Evolutionary conservation across 305 asterid species (phyloP), one percentile per base, ranked within the genome.

Genomic region (Fraxinus paxiana): DNA sequence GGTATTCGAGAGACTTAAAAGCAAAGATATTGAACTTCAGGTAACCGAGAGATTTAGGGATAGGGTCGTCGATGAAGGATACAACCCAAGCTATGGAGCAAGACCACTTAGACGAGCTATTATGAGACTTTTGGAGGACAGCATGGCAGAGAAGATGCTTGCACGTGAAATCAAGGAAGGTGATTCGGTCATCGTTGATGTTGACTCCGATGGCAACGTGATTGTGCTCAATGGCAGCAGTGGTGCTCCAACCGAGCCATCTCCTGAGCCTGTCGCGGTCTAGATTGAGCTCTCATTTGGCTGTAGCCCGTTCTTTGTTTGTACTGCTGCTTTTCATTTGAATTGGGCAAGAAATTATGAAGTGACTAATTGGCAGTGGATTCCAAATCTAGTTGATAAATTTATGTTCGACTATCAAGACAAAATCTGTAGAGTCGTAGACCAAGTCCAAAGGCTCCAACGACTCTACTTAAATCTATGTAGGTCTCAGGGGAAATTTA

Each of bases 141-240:
- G 97, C 88, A 90, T 94, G 94, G 99, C 99, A 0, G 98, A 95
- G 90, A 95, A 93, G 90, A 91, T 94, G 93, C 97, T 95, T 5
- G 89, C 96, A 0, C 86, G 97, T 2, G 99, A 95, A 80, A 92
- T 95, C 43, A 95, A 93, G 81, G 99, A 95, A 83, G 98, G 98
- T 0, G 99, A 95, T 76, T 91, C 97, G 0, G 98, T 93, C 5
- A 92, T 95, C 9, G 96, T 92, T 1, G 99, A 95, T 20, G 99
- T 90, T 2, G 97, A 95, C 83, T 88, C 97, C 0, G 97, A 93
- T 22, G 98, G 99, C 0, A 94, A 95, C 3, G 96, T 91, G 72
- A 87, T 90, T 0, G 97, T 95, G 72, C 91, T 94, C 73, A 91
- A 92, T 65, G 97, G 98, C 18, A 87, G 89, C 75, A 88, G 92